Conservation (phyloP, 2,329 filamentous ascomycete species). For the Botryosphaeria dothidea region DNA sequence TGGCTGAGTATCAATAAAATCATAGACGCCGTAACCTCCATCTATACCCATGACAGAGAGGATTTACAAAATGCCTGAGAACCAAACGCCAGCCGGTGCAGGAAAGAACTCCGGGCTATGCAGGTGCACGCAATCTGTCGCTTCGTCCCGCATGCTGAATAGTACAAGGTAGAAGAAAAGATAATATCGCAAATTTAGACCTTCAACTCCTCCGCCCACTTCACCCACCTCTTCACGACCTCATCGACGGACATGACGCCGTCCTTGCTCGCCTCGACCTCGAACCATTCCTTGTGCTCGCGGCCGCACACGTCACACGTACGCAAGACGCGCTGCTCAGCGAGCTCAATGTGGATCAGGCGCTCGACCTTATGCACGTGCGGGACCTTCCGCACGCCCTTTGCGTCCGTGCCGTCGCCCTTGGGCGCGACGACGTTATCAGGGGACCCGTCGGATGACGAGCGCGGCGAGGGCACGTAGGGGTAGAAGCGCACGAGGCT, state of each 20-base stretch:
- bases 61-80: background rate
- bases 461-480: slow-evolving; percentile 54
- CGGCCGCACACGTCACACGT: slow-evolving; percentile 77
- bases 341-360: slow-evolving; percentile 87
- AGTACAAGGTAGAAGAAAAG: background rate
- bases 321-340: slow-evolving; percentile 57
- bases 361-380: slow-evolving; percentile 87
- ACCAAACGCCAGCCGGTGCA: background rate
- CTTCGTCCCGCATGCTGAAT: background rate
- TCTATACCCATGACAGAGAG: background rate
- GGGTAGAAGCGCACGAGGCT: slow-evolving; percentile 92
- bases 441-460: slow-evolving; percentile 28
- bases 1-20: background rate
- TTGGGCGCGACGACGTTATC: slow-evolving; percentile 17
- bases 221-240: slow-evolving; percentile 80
- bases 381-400: slow-evolving; percentile 66
- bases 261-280: slow-evolving; percentile 72
- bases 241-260: slow-evolving; percentile 70
- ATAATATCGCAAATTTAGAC: background rate
- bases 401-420: slow-evolving; percentile 30
- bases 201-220: slow-evolving; percentile 66
- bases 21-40: background rate
- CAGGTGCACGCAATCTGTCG: background rate
- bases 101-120: background rate
- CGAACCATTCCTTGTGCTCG: slow-evolving; percentile 94